Conservation (phyloP, 1,139 yeast genomes). For the Hyphopichia buzzinii region DNA sequence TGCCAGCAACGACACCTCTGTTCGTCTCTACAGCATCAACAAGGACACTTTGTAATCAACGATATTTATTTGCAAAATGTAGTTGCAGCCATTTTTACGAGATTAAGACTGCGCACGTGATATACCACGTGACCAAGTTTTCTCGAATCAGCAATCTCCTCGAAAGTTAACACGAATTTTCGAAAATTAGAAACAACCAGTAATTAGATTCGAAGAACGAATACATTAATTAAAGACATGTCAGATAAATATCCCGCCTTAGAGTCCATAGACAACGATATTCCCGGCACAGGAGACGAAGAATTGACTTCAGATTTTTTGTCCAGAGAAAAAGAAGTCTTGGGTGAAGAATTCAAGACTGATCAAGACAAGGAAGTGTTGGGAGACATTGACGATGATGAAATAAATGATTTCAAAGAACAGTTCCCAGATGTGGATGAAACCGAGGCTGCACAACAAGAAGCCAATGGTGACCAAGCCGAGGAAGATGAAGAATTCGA, state of each 20-base stretch:
- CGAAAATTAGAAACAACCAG: background rate
- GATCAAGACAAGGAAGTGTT: constrained; percentile 60
- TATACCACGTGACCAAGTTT: too few species aligned
- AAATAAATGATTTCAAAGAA: constrained; percentile 62
- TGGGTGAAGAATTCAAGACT: constrained; percentile 80
- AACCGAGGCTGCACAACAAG: constrained; percentile 4
- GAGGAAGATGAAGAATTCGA: constrained; percentile 31
- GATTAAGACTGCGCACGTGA: too few species aligned
- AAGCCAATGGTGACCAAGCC: background rate
- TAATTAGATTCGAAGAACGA: too few species aligned
- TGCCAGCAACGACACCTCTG: constrained; percentile 69
- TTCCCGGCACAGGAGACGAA: constrained; percentile 28
- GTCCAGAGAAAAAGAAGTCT: constrained; percentile 77
- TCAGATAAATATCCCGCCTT: constrained; percentile 87
- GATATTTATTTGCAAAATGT: background rate
- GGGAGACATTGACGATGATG: constrained; percentile 57
- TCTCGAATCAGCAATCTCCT: too few species aligned
- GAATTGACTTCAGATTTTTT: constrained; percentile 59
- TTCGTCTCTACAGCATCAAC: constrained; percentile 51
- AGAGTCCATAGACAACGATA: constrained; percentile 47
- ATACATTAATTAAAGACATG: constrained; percentile 37
- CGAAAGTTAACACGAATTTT: background rate
- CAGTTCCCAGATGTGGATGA: constrained; percentile 63
- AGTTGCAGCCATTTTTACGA: background rate
- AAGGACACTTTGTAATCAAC: background rate